Evolutionary conservation across 306 rosid genomes (phyloP).

Genomic region (Begonia loranthoides): DNA sequence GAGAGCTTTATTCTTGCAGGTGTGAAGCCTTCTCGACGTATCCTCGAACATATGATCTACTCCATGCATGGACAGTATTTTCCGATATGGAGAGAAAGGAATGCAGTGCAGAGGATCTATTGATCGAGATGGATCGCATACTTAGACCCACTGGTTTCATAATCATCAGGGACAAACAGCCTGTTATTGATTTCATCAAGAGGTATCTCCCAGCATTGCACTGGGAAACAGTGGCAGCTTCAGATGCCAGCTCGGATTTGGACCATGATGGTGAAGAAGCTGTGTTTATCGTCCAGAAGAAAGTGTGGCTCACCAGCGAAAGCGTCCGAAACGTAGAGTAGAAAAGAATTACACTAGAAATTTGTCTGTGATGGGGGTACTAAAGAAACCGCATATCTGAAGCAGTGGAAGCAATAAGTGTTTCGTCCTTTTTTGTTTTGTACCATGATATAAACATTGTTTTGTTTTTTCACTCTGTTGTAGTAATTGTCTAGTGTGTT

Average conservation of each 20-base stretch:
- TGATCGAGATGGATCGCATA: constrained; percentile 83
- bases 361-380: too few species aligned
- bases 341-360: not conserved
- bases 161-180: constrained; percentile 56
- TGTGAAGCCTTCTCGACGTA: constrained; percentile 91
- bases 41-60: constrained; percentile 85
- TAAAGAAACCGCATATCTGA: too few species aligned
- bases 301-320: constrained; percentile 61
- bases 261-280: constrained; percentile 44
- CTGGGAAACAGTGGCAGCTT: constrained; percentile 74
- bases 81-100: constrained; percentile 63
- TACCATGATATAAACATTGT: too few species aligned
- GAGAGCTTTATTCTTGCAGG: constrained; percentile 15
- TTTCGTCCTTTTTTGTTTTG: too few species aligned
- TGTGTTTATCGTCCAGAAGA: constrained; percentile 69
- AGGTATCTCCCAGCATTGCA: constrained; percentile 62
- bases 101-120: constrained; percentile 63
- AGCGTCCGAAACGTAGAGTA: constrained; percentile 58
- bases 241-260: constrained; percentile 19
- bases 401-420: too few species aligned
- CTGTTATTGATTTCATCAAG: constrained; percentile 52
- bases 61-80: constrained; percentile 72
- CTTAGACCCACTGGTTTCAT: constrained; percentile 73
- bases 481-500: too few species aligned
- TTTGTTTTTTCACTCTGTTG: too few species aligned